Evolutionary conservation across 345 rosid species (phyloP), one percentile per base, ranked within the genome.

Genomic region (Eucalyptus pumila): DNA sequence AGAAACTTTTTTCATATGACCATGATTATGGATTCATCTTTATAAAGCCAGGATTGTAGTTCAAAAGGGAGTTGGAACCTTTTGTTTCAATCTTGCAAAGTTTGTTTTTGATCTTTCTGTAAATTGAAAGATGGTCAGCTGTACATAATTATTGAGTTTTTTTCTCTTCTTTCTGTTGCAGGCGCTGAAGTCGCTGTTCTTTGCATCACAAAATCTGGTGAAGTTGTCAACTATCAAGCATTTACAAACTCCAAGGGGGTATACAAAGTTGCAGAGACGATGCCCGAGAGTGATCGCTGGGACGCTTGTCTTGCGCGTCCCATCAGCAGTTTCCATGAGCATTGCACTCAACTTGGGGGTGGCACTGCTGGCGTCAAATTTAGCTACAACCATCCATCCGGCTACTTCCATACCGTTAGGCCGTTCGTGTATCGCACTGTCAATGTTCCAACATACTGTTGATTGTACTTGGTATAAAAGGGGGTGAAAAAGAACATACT

Each of bases 141-240:
- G 52, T 34, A 24, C 60, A n/a, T 4, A 24, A 81, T 81, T 14
- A 49, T 83, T 52, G 37, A n/a, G 32, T 14, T 11, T 8, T 8
- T 24, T 56, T 30, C 47, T 19, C 16, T 24, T 26, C 47, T 52
- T 5, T 13, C 21, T 34, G 67, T 40, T 90, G 91, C 94, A 97
- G 99, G 99, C 86, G 99, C 99, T 27, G 99, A 98, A 93, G 99
- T 97, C 48, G 99, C 99, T 15, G 99, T 96, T 86, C 98, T 98
- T 37, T 98, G 99, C 93, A 98, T 98, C 92, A 96, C 99, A 19
- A 98, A 95, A 91, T 93, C 98, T 1, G 98, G 99, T 37, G 98
- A 98, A 91, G 99, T 98, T 45, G 91, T 97, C 85, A 98, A 98
- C 91, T 97, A 98, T 42, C 99, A 98, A 88, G 99, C 99, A 32